Evolutionary conservation across 352 stramenopile genomes (phyloP).

Genomic region (Halophytophthora polymorphica): DNA sequence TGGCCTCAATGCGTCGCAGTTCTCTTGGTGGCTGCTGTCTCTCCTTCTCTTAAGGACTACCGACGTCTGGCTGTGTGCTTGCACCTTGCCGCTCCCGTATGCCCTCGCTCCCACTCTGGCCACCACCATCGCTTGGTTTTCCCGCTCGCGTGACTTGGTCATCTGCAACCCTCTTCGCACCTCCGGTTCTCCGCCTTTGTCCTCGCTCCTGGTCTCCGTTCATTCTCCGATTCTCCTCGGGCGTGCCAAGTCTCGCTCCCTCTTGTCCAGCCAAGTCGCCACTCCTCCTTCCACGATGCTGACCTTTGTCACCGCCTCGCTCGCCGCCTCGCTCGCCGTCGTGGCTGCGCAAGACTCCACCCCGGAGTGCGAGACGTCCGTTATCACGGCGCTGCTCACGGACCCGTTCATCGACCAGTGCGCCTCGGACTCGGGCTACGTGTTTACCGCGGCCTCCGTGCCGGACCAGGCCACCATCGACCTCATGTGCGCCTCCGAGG

Average conservation of each 20-base stretch:
- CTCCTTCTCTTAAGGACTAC: too few relatives aligned
- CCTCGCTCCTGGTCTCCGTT: too few relatives aligned
- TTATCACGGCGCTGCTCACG: constrained; percentile 17
- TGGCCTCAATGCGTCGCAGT: too few relatives aligned
- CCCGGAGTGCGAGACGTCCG: constrained; percentile 12
- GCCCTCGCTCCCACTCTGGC: too few relatives aligned
- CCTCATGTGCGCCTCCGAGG: constrained; percentile 24
- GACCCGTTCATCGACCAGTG: constrained; percentile 27
- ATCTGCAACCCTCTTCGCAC: too few relatives aligned
- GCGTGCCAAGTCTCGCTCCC: constrained; percentile 15
- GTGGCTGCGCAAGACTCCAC: constrained; percentile 7
- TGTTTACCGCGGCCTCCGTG: constrained; percentile 22
- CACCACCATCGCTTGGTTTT: too few relatives aligned
- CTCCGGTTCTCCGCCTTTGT: too few relatives aligned
- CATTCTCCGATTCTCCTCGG: constrained; percentile 35
- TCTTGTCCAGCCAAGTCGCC: too few relatives aligned
- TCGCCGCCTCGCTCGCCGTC: constrained; percentile 2
- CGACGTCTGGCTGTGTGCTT: too few relatives aligned
- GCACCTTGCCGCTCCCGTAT: too few relatives aligned
- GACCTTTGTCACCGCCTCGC: constrained; percentile 5
- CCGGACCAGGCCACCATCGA: constrained; percentile 23
- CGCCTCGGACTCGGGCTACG: constrained; percentile 30
- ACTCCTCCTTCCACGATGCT: constrained; percentile 12
- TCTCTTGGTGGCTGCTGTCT: too few relatives aligned
- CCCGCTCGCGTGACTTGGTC: too few relatives aligned